Base-by-base conservation (phyloP, 352 stramenopile species). In the Phytophthora niederhauseri region DNA sequence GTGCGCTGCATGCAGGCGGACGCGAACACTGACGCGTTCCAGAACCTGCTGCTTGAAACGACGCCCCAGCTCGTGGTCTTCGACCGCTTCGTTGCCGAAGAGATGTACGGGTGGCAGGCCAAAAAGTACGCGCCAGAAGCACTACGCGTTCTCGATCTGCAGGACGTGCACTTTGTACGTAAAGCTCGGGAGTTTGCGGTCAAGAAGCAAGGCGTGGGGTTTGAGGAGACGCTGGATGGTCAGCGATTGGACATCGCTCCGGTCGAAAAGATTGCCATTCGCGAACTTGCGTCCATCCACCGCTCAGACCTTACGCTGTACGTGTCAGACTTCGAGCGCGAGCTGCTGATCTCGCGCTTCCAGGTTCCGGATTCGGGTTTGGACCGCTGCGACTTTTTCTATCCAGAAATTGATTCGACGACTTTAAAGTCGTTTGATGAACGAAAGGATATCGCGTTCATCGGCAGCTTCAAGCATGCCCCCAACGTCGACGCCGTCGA, bases 91-190 rank as follows among this genome's bases (percentile, higher is more conserved):
- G 92, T 94, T 41, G 82, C 88, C 0, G 88, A 96, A 49, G 88
- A 96, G 48, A 96, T 96, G 88, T 94, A 94, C 57, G 81, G 86
- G 15, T 96, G 86, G 88, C 85, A 96, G 67, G 80, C 76, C 0
- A 78, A 80, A 15, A 84, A 90, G 64, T 93, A 91, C 59, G 82
- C 82, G n/a, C 90, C 92, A 2, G 62, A 90, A n/a, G 84, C 89
- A 1, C 61, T 95, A 17, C 80, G 91, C 20, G 82, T 99, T 14
- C 62, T 98, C 4, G 95, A 98, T 57, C 83, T 98, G 56, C 95
- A 99, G 72, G 95, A 99, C 66, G 75, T 98, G 24, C 94, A 99
- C 66, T 97, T 96, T 45, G 62, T 99, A 28, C 81, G 95, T 7
- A 76, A 84, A 6, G 79, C 80, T n/a, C 85, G 94, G 34, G 90